These are phyloP conservation scores for Pseudotsuga menziesii DNA, from an alignment of 75 land plant species.

Conservation along the genomic window DNA sequence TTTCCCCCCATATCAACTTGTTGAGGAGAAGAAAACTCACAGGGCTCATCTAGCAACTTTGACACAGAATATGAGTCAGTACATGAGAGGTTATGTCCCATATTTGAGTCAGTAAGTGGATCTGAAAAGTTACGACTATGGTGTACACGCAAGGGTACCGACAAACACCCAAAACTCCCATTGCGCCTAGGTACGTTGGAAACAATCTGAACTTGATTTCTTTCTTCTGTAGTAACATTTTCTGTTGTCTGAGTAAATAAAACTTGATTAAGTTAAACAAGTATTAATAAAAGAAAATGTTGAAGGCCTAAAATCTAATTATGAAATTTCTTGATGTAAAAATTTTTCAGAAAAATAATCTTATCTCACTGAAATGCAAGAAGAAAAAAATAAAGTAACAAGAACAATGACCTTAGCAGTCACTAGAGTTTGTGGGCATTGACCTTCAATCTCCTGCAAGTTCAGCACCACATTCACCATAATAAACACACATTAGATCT, in stretches of 20 bases:
- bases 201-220: not conserved
- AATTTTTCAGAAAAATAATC: not conserved
- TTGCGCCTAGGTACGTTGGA: not conserved
- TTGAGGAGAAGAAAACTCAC: not conserved
- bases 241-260: slow-evolving; percentile 1
- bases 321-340: not conserved
- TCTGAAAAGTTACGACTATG: slow-evolving; percentile 2
- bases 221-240: not conserved
- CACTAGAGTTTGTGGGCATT: not conserved
- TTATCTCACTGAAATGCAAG: not conserved
- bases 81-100: not conserved
- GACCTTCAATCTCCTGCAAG: not conserved
- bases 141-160: not conserved
- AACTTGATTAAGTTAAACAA: not conserved
- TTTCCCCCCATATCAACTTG: not conserved
- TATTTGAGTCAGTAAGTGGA: not conserved
- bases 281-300: not conserved
- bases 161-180: slow-evolving; percentile 1
- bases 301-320: not conserved
- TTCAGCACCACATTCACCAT: not conserved
- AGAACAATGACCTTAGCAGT: not conserved
- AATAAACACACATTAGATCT: not conserved
- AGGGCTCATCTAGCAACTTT: not conserved
- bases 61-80: not conserved
- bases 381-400: not conserved